phyloP scores from a whole-genome alignment of 495 filamentous ascomycete species.

The Friedmanniomyces simplex region DNA sequence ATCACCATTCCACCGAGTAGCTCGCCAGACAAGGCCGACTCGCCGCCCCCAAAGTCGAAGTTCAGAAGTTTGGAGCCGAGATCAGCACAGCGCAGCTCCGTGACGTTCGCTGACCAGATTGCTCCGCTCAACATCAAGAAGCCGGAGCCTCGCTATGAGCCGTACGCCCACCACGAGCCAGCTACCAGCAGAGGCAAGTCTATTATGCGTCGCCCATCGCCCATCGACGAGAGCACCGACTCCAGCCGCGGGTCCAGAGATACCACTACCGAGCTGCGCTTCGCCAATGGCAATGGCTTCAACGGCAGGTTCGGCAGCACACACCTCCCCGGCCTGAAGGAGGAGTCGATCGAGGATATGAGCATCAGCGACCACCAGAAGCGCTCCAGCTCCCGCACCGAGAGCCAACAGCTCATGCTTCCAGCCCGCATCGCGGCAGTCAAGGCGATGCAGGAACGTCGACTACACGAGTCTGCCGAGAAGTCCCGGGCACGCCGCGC shows the following conservation, averaged over 20 bases:
- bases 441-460: constrained; percentile 23
- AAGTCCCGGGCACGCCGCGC: constrained; percentile 19
- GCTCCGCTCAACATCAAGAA: constrained; percentile 18
- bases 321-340: constrained; percentile 31
- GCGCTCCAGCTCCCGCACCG: constrained; percentile 17
- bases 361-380: constrained; percentile 25
- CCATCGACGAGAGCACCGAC: constrained; percentile 8
- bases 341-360: constrained; percentile 32
- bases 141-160: neutral
- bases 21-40: constrained; percentile 8
- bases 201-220: constrained; percentile 10
- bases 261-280: constrained; percentile 19
- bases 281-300: constrained; percentile 9
- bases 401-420: constrained; percentile 23
- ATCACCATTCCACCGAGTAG: constrained; percentile 19
- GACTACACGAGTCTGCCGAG: constrained; percentile 19
- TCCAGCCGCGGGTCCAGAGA: constrained; percentile 2
- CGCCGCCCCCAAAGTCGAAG: constrained; percentile 4
- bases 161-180: neutral
- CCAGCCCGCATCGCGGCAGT: constrained; percentile 22
- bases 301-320: constrained; percentile 17
- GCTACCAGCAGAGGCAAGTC: constrained; percentile 6
- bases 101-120: constrained; percentile 19
- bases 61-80: neutral
- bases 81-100: constrained; percentile 8